Evolutionary conservation across 345 rosid genomes (phyloP), one percentile per base, ranked within the genome.

Genomic region (Acer saccharum): DNA sequence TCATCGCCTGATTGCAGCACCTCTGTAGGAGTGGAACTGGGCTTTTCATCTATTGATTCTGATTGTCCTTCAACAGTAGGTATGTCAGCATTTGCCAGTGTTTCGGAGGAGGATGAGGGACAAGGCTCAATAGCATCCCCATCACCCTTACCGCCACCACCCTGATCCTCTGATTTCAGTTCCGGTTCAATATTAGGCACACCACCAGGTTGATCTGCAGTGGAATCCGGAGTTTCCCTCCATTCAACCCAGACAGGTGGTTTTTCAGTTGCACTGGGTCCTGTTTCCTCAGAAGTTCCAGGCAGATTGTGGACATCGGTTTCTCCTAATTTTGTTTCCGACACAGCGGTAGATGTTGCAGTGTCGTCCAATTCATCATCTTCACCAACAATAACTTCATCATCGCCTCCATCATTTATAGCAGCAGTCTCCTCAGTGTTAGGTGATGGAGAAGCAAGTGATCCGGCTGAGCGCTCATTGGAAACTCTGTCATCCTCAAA

Each of bases 221-320:
- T 71, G 68, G 85, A 71, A 83, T 91, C 91, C 0, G 88, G 85
- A 58, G 85, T 90, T 81, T 91, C 95, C 78, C 92, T 86, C 98
- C 97, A 92, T 73, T 93, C 97, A 63, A 92, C 97, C 97, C 94
- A 91, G 16, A 75, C 88, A 27, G 91, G 86, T 52, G 90, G 84
- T 69, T 87, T 87, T 64, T 87, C 97, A 78, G 84, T 78, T 73
- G 77, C 65, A 69, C 76, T 72, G 8, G 55, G 62, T 74, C 76
- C 91, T 58, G 77, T 73, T 79, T 83, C 92, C 76, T 83, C 80
- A n/a, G 80, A 57, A 76, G 85, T 89, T 69, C 76, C 79, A 67
- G 88, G 81, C 68, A 71, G 50, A 77, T 69, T 75, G 82, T 78
- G 74, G 23, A 77, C 81, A 62, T 83, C 41, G 50, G 81, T 55